These are phyloP conservation scores for Trypanosoma rangeli DNA, from an alignment of 208 protist genomes.

Conservation along the genomic window DNA sequence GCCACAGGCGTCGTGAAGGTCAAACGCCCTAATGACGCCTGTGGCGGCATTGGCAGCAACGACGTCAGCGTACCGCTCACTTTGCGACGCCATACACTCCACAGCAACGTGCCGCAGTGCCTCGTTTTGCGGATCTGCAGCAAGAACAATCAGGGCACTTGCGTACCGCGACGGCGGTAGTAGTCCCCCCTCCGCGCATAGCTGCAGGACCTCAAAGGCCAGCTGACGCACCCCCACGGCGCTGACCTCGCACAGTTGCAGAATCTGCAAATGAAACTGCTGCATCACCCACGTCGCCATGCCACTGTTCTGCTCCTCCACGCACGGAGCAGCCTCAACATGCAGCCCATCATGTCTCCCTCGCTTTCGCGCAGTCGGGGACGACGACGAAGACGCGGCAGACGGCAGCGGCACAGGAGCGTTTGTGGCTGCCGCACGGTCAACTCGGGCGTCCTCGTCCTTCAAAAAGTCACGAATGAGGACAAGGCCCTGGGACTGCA, in stretches of 20 bases:
- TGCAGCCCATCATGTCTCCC: conserved; percentile 10
- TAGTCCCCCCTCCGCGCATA: conserved; percentile 56
- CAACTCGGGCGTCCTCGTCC: conserved; percentile 78
- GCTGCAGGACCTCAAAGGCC: conserved; percentile 64
- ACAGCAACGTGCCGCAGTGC: conserved; percentile 47
- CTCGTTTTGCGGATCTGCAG: conserved; percentile 46
- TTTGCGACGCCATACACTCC: conserved; percentile 35
- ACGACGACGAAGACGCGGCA: background rate
- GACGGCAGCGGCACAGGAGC: conserved; percentile 9
- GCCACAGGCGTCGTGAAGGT: conserved; percentile 55
- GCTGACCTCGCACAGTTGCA: conserved; percentile 39
- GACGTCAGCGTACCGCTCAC: conserved; percentile 61
- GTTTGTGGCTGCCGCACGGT: conserved; percentile 42
- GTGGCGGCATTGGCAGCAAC: conserved; percentile 41
- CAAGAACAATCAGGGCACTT: conserved; percentile 52
- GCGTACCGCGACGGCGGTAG: conserved; percentile 72
- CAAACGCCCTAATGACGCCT: conserved; percentile 53
- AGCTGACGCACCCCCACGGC: conserved; percentile 42
- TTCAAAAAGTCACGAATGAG: conserved; percentile 83
- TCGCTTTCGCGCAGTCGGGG: background rate
- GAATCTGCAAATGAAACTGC: conserved; percentile 54
- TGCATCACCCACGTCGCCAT: conserved; percentile 88
- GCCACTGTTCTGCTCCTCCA: conserved; percentile 81
- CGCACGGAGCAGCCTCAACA: background rate
- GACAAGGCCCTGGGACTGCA: conserved; percentile 67